phyloP scores from a whole-genome alignment of 148 eudicot species.

The Beta vulgaris region DNA sequence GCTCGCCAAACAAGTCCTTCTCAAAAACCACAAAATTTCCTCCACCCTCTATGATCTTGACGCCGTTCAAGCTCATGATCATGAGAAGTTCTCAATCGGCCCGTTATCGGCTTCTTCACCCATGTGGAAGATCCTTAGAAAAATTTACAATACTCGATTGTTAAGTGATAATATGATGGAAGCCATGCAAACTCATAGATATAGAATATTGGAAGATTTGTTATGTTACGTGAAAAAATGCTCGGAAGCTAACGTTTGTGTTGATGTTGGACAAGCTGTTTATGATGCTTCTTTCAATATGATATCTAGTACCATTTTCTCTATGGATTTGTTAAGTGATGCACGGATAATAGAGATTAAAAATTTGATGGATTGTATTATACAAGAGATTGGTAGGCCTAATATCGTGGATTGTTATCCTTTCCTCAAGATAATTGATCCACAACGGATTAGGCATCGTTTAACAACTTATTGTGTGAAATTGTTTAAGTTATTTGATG shows the following conservation, averaged over 20 bases:
- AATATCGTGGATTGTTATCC: conserved; percentile 8
- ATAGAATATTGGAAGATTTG: neutral
- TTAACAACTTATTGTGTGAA: neutral
- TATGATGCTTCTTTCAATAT: conserved; percentile 3
- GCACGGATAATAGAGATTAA: neutral
- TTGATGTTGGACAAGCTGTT: conserved; percentile 5
- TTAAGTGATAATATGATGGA: too few relatives aligned
- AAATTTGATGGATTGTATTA: conserved; percentile 2
- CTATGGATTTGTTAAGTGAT: neutral
- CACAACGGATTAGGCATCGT: conserved; percentile 1
- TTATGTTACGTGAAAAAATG: neutral
- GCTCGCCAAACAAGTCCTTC: conserved; percentile 6
- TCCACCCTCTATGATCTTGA: conserved; percentile 8
- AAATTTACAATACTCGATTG: too few relatives aligned
- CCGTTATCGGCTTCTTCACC: neutral
- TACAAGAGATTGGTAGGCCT: neutral
- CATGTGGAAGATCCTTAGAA: conserved; percentile 4
- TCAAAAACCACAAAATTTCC: neutral
- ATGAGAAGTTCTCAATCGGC: neutral
- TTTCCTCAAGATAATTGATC: neutral
- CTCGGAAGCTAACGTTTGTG: neutral
- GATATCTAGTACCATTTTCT: neutral
- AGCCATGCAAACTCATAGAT: too few relatives aligned
- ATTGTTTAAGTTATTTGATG: conserved; percentile 2
- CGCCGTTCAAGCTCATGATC: neutral